These are phyloP conservation scores for Debaryomyces tyrocola DNA, from an alignment of 805 yeast species.

Conservation along the genomic window DNA sequence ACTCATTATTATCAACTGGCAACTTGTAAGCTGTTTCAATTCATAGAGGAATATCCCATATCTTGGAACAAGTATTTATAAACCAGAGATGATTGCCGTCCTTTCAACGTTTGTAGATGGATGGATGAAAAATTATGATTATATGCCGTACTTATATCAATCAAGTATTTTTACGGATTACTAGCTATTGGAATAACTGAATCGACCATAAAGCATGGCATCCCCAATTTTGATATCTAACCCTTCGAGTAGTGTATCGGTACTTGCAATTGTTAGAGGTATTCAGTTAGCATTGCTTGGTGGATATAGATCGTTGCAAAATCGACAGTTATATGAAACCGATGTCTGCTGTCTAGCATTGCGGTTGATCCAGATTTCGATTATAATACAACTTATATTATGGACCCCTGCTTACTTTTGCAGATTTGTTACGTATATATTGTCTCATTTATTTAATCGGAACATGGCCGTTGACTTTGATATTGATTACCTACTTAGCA, in stretches of 20 bases:
- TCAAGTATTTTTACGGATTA: no score
- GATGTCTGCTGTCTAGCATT: conserved; percentile 26
- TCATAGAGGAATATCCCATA: no score
- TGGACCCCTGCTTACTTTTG: conserved; percentile 17
- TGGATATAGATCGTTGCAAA: conserved; percentile 45
- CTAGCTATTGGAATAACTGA: no score
- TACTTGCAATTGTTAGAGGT: conserved; percentile 51
- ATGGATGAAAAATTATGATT: no score
- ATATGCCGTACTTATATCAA: no score
- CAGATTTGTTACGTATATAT: conserved; percentile 1
- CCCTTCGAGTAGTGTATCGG: conserved; percentile 56
- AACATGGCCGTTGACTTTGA: conserved; percentile 11
- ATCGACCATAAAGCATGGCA: conserved; percentile 38
- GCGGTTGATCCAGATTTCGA: conserved; percentile 37
- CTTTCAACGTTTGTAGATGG: no score
- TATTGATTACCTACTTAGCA: conserved; percentile 28
- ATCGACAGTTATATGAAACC: conserved; percentile 12
- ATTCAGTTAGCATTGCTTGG: conserved; percentile 53
- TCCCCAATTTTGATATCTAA: conserved; percentile 59
- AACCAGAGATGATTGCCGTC: no score
- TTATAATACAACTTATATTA: conserved; percentile 33
- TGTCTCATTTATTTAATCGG: conserved; percentile 1
- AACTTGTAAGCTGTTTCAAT: no score
- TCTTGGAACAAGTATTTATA: no score
- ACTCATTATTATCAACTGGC: no score